Base-by-base conservation (phyloP, 148 eudicot species). In the Amaranthus palmeri region DNA sequence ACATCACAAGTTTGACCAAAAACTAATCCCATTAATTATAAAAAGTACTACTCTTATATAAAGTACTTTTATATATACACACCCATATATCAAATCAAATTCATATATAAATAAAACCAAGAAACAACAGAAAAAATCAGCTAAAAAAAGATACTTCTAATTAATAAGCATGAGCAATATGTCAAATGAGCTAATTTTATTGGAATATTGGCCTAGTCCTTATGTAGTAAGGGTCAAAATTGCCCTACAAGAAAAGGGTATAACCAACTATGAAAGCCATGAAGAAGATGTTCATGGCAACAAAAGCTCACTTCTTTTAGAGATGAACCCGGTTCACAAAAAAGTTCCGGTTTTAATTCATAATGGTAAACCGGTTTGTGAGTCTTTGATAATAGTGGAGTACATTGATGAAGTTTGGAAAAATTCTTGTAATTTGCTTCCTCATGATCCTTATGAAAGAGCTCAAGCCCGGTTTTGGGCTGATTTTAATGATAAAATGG, bases 341-440 rank as follows among this genome's bases (percentile, higher is more conserved):
- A 72, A 86, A 58, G 63, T 85, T 41, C 90, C 90, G 4, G 85
- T 83, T 52, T 80, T 88, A 8, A 84, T 88, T 40, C 88, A 88
- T 78, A 78, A 85, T 43, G 86, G 90, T 2, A 86, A 80, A 17
- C 89, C 95, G 18, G 45, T 89, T 5, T 82, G 88, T 8, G 89
- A 85, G 75, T 89, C 91, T 4, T 66, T 73, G 2, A 47, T 80
- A 7, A 76, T 81, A 0, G 64, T 89, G 5, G 82, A 87, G 71
- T 89, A 87, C 69, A 83, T 89, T 18, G 93, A 87, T 52, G 90
- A 86, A 72, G 76, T 78, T 9, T 88, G 93, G 88, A 71, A 71
- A 3, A 68, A 80, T 6, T 77, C 69, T 6, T 73, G 74, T 2
- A 15, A 15, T 4, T 71, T 87, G 48, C 54, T 89, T 71, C 88